A percentile compares a stretch with the other conserved stretches of the same genome.
phyloP scores from a whole-genome alignment of 2,329 filamentous ascomycete species.

The Talaromyces rugulosus region DNA sequence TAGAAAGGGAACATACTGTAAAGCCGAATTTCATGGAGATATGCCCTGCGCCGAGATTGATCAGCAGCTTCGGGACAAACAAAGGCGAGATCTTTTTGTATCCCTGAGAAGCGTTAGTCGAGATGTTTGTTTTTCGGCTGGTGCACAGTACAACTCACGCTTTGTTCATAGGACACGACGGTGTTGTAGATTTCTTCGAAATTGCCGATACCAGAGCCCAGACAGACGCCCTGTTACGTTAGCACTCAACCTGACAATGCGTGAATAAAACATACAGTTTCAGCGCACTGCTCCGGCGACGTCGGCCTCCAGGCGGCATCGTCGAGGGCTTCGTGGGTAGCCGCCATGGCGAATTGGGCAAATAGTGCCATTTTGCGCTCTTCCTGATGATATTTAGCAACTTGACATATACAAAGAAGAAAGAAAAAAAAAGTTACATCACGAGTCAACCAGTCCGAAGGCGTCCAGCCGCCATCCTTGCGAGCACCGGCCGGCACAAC shows the following conservation, averaged over 20 bases:
- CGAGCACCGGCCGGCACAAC: slow-evolving; percentile 62
- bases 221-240: slow-evolving; percentile 67
- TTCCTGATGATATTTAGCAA: slow-evolving; percentile 40
- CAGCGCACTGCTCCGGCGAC: slow-evolving; percentile 60
- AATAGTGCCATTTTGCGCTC: slow-evolving; percentile 83
- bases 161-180: slow-evolving; percentile 68
- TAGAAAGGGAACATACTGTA: slow-evolving; percentile 39
- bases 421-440: slow-evolving; percentile 30
- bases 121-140: too few relatives aligned
- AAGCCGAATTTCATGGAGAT: slow-evolving; percentile 91
- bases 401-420: slow-evolving; percentile 3
- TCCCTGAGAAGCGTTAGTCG: slow-evolving; percentile 51
- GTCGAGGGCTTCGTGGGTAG: slow-evolving; percentile 76
- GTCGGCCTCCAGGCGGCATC: slow-evolving; percentile 74
- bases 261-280: slow-evolving; percentile 51
- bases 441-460: slow-evolving; percentile 41
- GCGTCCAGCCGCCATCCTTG: slow-evolving; percentile 40
- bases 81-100: slow-evolving; percentile 90
- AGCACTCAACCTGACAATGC: slow-evolving; percentile 10
- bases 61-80: slow-evolving; percentile 88
- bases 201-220: slow-evolving; percentile 94
- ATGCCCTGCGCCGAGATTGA: slow-evolving; percentile 92
- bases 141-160: slow-evolving; percentile 48
- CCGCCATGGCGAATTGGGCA: slow-evolving; percentile 84
- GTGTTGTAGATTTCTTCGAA: slow-evolving; percentile 86